phyloP scores from a whole-genome alignment of 2,329 filamentous ascomycete species.

The Celoporthe dispersa region DNA sequence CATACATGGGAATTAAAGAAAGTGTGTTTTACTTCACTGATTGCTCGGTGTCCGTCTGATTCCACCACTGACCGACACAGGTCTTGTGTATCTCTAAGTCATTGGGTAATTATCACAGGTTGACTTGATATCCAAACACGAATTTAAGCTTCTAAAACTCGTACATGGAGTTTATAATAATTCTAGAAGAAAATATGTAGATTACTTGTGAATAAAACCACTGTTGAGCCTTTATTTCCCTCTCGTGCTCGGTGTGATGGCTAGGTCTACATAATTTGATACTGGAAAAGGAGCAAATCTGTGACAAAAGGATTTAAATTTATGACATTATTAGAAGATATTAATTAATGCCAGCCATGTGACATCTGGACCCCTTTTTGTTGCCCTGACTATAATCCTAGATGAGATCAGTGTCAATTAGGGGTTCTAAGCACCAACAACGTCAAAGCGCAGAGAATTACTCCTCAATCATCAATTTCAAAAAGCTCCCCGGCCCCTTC shows the following conservation, averaged over 20 bases:
- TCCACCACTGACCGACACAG: background rate
- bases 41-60: background rate
- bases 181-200: background rate
- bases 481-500: constrained; percentile 52
- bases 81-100: background rate
- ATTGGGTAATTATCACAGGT: too few relatives aligned
- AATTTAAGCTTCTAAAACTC: background rate
- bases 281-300: background rate
- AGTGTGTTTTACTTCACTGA: too few relatives aligned
- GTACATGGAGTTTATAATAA: background rate
- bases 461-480: constrained; percentile 41
- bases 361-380: background rate
- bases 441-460: too few relatives aligned
- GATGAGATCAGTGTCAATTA: background rate
- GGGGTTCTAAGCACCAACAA: background rate
- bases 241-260: too few relatives aligned
- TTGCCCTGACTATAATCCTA: background rate
- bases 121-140: background rate
- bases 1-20: too few relatives aligned
- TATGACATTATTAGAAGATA: background rate
- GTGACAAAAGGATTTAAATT: background rate
- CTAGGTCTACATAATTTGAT: too few relatives aligned
- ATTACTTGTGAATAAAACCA: background rate
- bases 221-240: background rate
- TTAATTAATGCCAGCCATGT: too few relatives aligned